phyloP scores from a whole-genome alignment of 164 flowering plant species.

The Houttuynia cordata region DNA sequence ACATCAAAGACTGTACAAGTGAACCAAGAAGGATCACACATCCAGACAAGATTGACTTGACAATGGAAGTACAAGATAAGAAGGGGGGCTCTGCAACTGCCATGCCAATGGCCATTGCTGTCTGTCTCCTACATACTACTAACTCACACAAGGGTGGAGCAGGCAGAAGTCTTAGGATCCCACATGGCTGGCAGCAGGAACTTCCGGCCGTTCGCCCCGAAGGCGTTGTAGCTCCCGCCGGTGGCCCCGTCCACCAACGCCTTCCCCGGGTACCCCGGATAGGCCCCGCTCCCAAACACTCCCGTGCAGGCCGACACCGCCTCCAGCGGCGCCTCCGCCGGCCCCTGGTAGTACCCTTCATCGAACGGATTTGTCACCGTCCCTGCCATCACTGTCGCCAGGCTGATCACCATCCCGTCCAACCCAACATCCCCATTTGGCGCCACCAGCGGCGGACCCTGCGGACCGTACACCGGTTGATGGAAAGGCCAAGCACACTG shows the following conservation, averaged over 20 bases:
- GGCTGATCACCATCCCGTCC: slow-evolving; percentile 74
- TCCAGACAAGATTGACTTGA: too few relatives aligned
- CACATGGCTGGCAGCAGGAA: slow-evolving; percentile 75
- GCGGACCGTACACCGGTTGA: slow-evolving; percentile 76
- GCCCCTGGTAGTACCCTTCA: slow-evolving; percentile 66
- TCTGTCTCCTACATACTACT: background rate
- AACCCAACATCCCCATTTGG: slow-evolving; percentile 82
- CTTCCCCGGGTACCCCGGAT: slow-evolving; percentile 71
- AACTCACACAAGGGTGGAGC: slow-evolving; percentile 41
- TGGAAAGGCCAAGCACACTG: slow-evolving; percentile 92
- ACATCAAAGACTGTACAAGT: too few relatives aligned
- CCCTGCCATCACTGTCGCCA: slow-evolving; percentile 66
- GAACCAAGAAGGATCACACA: too few relatives aligned
- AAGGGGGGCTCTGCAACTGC: too few relatives aligned
- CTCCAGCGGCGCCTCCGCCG: slow-evolving; percentile 55
- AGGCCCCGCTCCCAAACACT: slow-evolving; percentile 55
- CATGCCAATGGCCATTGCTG: too few relatives aligned
- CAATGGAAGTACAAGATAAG: too few relatives aligned
- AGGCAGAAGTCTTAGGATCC: slow-evolving; percentile 56
- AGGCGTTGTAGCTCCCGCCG: slow-evolving; percentile 74
- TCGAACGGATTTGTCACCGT: slow-evolving; percentile 70
- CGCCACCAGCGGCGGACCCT: slow-evolving; percentile 54
- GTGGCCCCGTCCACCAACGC: slow-evolving; percentile 39
- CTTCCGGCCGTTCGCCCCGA: slow-evolving; percentile 49
- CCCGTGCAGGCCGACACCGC: slow-evolving; percentile 82